These are phyloP conservation scores for Tilletiaria anomala DNA, from an alignment of 1,284 basidiomycete genomes.

Conservation along the genomic window DNA sequence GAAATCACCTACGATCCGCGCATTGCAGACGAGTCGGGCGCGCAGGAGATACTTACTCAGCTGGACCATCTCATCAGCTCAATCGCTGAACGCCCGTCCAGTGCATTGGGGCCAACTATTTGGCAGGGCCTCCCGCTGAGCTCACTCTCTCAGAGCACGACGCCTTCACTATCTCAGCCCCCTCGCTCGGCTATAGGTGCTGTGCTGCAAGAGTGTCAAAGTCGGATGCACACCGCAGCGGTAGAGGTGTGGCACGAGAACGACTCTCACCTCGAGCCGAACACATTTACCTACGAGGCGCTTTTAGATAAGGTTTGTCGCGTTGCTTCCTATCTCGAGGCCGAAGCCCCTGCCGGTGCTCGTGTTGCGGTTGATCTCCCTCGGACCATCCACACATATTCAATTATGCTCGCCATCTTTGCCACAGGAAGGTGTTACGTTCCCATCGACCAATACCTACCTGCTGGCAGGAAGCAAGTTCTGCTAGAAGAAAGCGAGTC, in stretches of 20 bases:
- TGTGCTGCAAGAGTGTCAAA: too few relatives aligned
- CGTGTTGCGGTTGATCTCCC: slow-evolving; percentile 24
- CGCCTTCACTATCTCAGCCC: too few relatives aligned
- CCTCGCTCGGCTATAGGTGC: too few relatives aligned
- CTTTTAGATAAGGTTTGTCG: too few relatives aligned
- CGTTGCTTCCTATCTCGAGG: slow-evolving; percentile 7
- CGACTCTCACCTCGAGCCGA: background rate
- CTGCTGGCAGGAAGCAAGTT: slow-evolving; percentile 25
- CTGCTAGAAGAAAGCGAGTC: slow-evolving; percentile 24
- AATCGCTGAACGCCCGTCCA: too few relatives aligned
- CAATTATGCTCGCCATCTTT: slow-evolving; percentile 19
- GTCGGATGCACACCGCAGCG: too few relatives aligned
- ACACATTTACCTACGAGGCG: slow-evolving; percentile 12
- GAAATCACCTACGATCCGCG: background rate
- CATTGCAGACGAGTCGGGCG: background rate
- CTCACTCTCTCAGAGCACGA: too few relatives aligned
- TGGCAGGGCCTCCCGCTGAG: too few relatives aligned
- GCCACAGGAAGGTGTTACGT: slow-evolving; percentile 29
- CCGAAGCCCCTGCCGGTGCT: slow-evolving; percentile 7
- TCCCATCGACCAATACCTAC: slow-evolving; percentile 36
- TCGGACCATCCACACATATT: slow-evolving; percentile 24
- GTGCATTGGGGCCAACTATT: too few relatives aligned
- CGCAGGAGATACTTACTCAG: background rate
- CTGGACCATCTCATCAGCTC: background rate
- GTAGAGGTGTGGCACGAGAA: slow-evolving; percentile 13